A percentile compares a stretch with the other conserved stretches of the same genome.
phyloP scores from a whole-genome alignment of 169 alveolate species.

The Miamiensis avidus region DNA sequence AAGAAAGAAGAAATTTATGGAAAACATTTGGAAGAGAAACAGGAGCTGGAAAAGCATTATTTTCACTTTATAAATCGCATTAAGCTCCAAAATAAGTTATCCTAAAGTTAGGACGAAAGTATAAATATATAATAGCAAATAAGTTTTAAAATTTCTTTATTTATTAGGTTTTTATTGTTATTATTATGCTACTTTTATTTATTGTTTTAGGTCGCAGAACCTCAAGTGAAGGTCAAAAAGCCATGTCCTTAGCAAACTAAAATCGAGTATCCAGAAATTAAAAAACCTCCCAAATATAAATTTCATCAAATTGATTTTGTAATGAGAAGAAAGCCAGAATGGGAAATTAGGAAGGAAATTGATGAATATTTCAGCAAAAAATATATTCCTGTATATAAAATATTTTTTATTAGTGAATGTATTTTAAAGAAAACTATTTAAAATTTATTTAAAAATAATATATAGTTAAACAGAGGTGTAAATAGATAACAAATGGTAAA shows the following conservation, averaged over 20 bases:
- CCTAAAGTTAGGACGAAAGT: conserved; percentile 35
- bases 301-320: conserved; percentile 36
- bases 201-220: conserved; percentile 5
- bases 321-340: conserved; percentile 41
- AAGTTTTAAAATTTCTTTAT: too few relatives aligned
- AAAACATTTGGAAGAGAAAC: conserved; percentile 45
- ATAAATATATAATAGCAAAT: too few relatives aligned
- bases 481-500: conserved; percentile 33
- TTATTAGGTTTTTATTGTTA: too few relatives aligned
- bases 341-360: conserved; percentile 38
- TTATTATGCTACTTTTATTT: too few relatives aligned
- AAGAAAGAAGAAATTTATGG: conserved; percentile 28
- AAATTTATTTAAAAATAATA: too few relatives aligned
- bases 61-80: conserved; percentile 30
- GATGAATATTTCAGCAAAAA: conserved; percentile 33
- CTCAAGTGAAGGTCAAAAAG: conserved; percentile 12
- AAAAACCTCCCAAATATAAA: conserved; percentile 20
- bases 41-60: conserved; percentile 30
- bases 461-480: conserved; percentile 15
- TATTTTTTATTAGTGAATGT: too few relatives aligned
- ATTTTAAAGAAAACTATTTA: too few relatives aligned
- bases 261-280: conserved; percentile 31
- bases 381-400: conserved; percentile 10
- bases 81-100: conserved; percentile 35
- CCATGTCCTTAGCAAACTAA: conserved; percentile 38